Conservation (phyloP, 2,329 filamentous ascomycete genomes). For the Bipolaris cookei region DNA sequence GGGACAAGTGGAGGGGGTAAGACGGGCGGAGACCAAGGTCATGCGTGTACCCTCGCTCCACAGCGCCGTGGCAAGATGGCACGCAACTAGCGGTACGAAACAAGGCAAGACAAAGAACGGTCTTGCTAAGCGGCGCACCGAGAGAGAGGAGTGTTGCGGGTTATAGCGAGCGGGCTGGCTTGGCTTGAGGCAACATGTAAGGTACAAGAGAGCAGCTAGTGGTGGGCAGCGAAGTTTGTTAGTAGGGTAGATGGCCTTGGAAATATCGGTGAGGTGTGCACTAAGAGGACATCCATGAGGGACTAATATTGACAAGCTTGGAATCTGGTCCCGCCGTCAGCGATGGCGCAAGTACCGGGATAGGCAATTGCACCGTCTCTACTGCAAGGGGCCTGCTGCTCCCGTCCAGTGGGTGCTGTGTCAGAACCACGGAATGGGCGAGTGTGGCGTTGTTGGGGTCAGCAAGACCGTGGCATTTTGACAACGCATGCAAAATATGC, state of each 20-base stretch:
- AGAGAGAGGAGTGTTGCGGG: constrained; percentile 34
- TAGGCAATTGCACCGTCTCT: constrained; percentile 38
- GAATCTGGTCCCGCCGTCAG: constrained; percentile 33
- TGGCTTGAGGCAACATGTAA: constrained; percentile 36
- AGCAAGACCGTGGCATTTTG: constrained; percentile 23
- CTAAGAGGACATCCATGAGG: constrained; percentile 28
- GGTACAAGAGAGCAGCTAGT: constrained; percentile 33
- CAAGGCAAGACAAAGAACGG: constrained; percentile 33
- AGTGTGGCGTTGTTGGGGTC: constrained; percentile 33
- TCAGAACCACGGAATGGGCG: constrained; percentile 17
- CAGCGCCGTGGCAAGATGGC: constrained; percentile 35
- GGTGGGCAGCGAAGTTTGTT: constrained; percentile 33
- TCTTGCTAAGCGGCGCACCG: constrained; percentile 34
- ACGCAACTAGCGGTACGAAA: constrained; percentile 36
- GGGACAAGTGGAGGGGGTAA: constrained; percentile 35
- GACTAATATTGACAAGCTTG: constrained; percentile 38
- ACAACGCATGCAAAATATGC: constrained; percentile 20
- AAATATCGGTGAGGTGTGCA: constrained; percentile 43
- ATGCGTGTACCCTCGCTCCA: constrained; percentile 45
- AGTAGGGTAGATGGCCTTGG: constrained; percentile 29
- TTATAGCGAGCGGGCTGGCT: constrained; percentile 32
- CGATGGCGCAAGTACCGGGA: constrained; percentile 30
- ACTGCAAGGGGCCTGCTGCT: constrained; percentile 32
- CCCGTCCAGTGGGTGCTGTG: constrained; percentile 23
- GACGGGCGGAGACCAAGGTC: constrained; percentile 35